Evolutionary conservation across 306 rosid genomes (phyloP), one percentile per base, ranked within the genome.

Genomic region (Boehmeria nivea): DNA sequence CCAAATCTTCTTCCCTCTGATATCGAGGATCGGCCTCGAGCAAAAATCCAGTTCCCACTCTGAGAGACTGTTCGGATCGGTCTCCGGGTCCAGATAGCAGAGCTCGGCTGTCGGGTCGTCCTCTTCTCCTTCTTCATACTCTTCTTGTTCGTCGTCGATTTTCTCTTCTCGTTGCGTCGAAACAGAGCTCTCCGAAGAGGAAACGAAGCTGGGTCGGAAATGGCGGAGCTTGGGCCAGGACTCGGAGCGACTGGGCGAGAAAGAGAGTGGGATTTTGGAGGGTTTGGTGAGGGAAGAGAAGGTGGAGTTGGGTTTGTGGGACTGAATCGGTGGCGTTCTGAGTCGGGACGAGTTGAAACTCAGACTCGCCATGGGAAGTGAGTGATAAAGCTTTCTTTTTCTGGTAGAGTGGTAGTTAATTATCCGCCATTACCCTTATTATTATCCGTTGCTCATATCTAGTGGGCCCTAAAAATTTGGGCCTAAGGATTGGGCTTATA

Each of bases 31-130:
- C 43, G 99, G 96, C 21, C 99, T 78, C 3, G 99, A 91, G 79
- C 99, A 91, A 61, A 91, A 91, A 34, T 91, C 99, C 39, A 91
- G 46, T 18, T 91, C 99, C 99, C 99, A 87, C 61, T 83, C 94
- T 10, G 66, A 63, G n/a, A 91, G 60, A 57, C 72, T 67, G 36
- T 63, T 68, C 17, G 87, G 81, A 25, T 84, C 89, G 4, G 80
- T 71, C 66, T 78, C 89, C 0, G 95, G 78, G 55, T 91, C 98
- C 7, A 91, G 75, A 58, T 68, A 91, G 60, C 85, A 69, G 36
- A 81, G 28, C 52, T 91, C 99, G 25, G 51, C 72, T 9, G 95
- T 87, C 33, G 96, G 98, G 64, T 91, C 95, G 12, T 80, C 83
- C 8, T 67, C 74, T 17, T 57, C 70, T 7, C 71, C 78, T 26